A percentile compares a stretch with the other conserved stretches of the same genome.
Conservation (phyloP, 2,329 filamentous ascomycete genomes). For the Trichoderma oligosporum region DNA sequence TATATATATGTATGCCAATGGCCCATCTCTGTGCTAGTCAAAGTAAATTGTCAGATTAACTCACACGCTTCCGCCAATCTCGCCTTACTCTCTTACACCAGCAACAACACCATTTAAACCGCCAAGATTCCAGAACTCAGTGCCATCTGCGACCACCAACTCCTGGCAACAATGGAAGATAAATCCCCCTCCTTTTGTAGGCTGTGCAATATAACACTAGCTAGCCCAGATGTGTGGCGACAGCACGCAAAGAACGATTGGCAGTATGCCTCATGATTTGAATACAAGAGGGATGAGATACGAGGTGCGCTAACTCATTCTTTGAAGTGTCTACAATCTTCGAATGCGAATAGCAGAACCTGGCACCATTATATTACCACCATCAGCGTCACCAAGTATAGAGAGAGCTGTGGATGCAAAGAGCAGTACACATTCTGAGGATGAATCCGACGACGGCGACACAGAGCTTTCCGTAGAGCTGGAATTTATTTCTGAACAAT, state of each 20-base stretch:
- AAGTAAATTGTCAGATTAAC: not conserved
- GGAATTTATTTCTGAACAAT: constrained; percentile 33
- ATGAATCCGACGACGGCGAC: not conserved
- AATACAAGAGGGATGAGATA: not conserved
- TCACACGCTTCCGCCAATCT: not conserved
- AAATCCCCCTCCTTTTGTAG: constrained; percentile 24
- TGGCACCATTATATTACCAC: constrained; percentile 19
- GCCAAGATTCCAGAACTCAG: constrained; percentile 1
- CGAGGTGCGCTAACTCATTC: not conserved
- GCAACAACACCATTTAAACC: not conserved
- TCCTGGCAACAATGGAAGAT: constrained; percentile 2
- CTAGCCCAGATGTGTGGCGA: constrained; percentile 22
- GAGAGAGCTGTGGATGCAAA: not conserved
- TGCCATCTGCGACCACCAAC: constrained; percentile 1
- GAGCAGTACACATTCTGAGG: not conserved
- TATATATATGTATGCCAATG: constrained; percentile 1
- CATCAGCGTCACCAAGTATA: constrained; percentile 10
- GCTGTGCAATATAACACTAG: constrained; percentile 23
- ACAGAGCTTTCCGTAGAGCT: not conserved
- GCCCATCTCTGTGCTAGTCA: not conserved
- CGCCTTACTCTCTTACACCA: not conserved
- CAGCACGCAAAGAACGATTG: constrained; percentile 26
- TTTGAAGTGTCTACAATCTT: constrained; percentile 26
- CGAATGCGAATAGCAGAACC: constrained; percentile 25
- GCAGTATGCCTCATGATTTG: constrained; percentile 22